A percentile compares a stretch with the other conserved stretches of the same genome.
Evolutionary conservation across 106 monocot species (phyloP).

Genomic region (Apostasia shenzhenica): DNA sequence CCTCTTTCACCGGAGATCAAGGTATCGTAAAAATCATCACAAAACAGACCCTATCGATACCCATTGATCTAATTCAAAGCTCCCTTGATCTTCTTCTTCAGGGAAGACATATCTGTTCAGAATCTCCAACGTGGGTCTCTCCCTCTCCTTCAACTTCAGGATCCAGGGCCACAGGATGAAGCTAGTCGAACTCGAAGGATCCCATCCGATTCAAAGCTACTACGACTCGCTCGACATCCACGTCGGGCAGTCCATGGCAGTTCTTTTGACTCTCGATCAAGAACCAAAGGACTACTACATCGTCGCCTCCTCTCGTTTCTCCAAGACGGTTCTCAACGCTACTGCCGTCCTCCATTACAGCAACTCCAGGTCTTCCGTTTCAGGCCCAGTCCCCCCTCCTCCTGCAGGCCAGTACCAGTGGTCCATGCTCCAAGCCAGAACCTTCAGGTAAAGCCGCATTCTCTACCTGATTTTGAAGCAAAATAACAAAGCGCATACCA

Average conservation of each 20-base stretch:
- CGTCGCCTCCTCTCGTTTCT: conserved; percentile 68
- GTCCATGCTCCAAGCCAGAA: conserved; percentile 76
- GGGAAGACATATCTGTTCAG: conserved; percentile 84
- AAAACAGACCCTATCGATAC: neutral
- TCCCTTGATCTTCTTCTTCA: conserved; percentile 7
- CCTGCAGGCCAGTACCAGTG: conserved; percentile 23
- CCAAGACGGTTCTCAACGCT: conserved; percentile 18
- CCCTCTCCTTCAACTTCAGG: conserved; percentile 74
- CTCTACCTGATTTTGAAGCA: neutral
- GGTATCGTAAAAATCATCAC: conserved; percentile 22
- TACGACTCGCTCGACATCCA: conserved; percentile 86
- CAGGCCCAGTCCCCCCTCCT: conserved; percentile 42
- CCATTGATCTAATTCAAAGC: neutral
- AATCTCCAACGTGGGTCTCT: conserved; percentile 79
- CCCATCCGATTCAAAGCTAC: conserved; percentile 61
- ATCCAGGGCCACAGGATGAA: conserved; percentile 69
- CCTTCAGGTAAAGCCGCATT: conserved; percentile 39
- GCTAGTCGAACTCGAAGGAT: conserved; percentile 82
- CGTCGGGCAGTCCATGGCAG: conserved; percentile 63
- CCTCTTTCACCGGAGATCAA: conserved; percentile 59
- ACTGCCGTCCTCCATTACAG: conserved; percentile 66
- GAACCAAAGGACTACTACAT: conserved; percentile 66
- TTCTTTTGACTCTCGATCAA: conserved; percentile 72
- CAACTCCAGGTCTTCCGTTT: conserved; percentile 39
- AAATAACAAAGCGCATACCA: no score